Base-by-base conservation (phyloP, 148 eudicot species). In the Fagopyrum homotropicum region DNA sequence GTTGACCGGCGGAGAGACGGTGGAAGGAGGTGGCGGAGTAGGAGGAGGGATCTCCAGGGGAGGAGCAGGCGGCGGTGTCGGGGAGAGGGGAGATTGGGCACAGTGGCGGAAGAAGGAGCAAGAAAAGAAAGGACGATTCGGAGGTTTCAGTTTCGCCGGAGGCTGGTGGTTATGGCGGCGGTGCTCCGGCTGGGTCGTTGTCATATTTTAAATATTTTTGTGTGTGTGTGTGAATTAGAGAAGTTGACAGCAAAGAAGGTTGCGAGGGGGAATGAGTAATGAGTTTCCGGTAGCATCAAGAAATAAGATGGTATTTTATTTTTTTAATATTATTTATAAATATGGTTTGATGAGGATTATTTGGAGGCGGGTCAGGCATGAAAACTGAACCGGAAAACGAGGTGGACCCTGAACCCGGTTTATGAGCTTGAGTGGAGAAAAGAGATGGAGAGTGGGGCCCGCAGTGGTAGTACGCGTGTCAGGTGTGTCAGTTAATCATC, bases 41-140 rank as follows among this genome's bases (percentile, higher is more conserved):
- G 79, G 60, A 11, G 64, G 77, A 9, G 76, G 9, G 1, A 74
- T 70, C 0, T 75, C 61, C 22, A 79, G 79, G 17, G 78, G 40
- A 9, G 79, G 81, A 11, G 83, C 80, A 9, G 84, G 86, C 0
- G 88, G 79, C 0, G 95, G 83, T 3, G 93, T 88, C 48, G 96
- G 98, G 50, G 93, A 89, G 72, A 84, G 89, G 2, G 84, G 86
- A 17, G 89, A 83, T 17, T 84, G 89, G 44, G 98, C 84, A 82
- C 98, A 93, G 30, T 93, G 88, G 52, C 93, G 88, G 54, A 93
- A 93, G 78, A 92, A 86, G 4, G 88, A 88, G 76, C 98, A 93
- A 12, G 96, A 90, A 72, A 93, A 93, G 29, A 89, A 75, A 6
- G 91, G 87, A 4, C 83, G 78, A 76, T 86, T 83, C 10, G 86